Percentiles rank a stretch among this genome's conserved stretches.
Conservation (phyloP, 1,284 basidiomycete genomes). For the Apiotrichum mycotoxinovorans region DNA sequence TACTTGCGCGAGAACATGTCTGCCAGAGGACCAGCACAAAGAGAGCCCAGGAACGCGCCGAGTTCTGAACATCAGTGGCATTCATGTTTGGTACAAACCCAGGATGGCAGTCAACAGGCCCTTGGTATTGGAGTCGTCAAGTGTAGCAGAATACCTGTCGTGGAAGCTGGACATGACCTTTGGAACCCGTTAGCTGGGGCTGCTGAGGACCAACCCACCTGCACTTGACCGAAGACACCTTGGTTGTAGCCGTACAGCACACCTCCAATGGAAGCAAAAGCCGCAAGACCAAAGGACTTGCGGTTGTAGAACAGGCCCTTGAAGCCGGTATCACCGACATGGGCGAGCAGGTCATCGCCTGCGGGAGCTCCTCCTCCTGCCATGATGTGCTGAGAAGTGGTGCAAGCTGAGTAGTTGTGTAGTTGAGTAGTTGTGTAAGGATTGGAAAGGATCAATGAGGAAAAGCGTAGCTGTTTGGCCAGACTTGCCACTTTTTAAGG, state of each 20-base stretch:
- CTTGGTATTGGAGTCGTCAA: slow-evolving; percentile 23
- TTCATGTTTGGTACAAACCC: too few species aligned
- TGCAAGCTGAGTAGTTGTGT: not conserved
- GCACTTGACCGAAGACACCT: slow-evolving; percentile 47
- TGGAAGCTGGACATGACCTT: slow-evolving; percentile 40
- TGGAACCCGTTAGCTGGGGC: too few species aligned
- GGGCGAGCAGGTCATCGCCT: slow-evolving; percentile 8
- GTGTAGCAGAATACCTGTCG: slow-evolving; percentile 29
- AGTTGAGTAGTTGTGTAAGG: not conserved
- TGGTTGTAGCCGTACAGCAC: slow-evolving; percentile 45
- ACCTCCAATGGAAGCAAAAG: slow-evolving; percentile 46
- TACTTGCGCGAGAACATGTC: slow-evolving; percentile 45
- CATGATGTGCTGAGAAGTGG: not conserved
- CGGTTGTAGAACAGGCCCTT: slow-evolving; percentile 14
- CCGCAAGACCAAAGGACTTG: slow-evolving; percentile 9
- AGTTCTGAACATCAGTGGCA: slow-evolving; percentile 21
- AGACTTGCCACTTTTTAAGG: too few species aligned
- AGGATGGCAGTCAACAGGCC: slow-evolving; percentile 29
- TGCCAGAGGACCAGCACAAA: slow-evolving; percentile 44
- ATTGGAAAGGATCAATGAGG: too few species aligned
- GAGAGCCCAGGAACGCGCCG: slow-evolving; percentile 40
- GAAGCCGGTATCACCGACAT: slow-evolving; percentile 11
- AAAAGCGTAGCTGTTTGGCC: too few species aligned
- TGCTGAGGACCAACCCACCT: too few species aligned
- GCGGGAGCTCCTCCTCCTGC: slow-evolving; percentile 7